Evolutionary conservation across 345 rosid genomes (phyloP).

Genomic region (Cardamine resedifolia): DNA sequence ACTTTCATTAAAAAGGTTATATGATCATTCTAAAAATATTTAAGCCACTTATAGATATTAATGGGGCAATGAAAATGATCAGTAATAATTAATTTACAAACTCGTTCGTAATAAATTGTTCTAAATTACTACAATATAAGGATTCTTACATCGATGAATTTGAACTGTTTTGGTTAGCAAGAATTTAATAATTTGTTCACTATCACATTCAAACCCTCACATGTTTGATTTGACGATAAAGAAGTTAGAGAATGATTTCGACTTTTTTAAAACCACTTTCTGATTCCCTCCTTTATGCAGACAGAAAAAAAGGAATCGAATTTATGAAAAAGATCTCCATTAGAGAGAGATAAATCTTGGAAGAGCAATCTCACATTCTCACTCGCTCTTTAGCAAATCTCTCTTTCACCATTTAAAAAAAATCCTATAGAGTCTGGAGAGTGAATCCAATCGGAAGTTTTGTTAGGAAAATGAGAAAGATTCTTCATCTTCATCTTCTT

Average conservation of each 20-base stretch:
- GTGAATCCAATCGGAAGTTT: neutral
- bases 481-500: conserved; percentile 19
- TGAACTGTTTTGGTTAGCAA: conserved; percentile 14
- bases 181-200: neutral
- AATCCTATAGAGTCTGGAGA: conserved; percentile 10
- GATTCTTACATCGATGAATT: neutral
- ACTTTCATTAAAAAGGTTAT: conserved; percentile 6
- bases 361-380: no score
- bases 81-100: neutral
- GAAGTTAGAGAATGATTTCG: conserved; percentile 31
- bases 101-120: neutral
- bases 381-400: no score
- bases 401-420: neutral
- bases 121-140: neutral
- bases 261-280: conserved; percentile 25
- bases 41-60: neutral
- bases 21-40: neutral
- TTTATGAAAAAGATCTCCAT: conserved; percentile 22
- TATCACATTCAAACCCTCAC: conserved; percentile 16
- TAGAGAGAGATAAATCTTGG: conserved; percentile 10
- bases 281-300: conserved; percentile 37
- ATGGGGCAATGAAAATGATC: conserved; percentile 19
- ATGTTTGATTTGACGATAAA: conserved; percentile 36
- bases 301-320: conserved; percentile 38
- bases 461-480: conserved; percentile 31